Conservation (phyloP, 75 land plant genomes). For the Sequoia sempervirens region DNA sequence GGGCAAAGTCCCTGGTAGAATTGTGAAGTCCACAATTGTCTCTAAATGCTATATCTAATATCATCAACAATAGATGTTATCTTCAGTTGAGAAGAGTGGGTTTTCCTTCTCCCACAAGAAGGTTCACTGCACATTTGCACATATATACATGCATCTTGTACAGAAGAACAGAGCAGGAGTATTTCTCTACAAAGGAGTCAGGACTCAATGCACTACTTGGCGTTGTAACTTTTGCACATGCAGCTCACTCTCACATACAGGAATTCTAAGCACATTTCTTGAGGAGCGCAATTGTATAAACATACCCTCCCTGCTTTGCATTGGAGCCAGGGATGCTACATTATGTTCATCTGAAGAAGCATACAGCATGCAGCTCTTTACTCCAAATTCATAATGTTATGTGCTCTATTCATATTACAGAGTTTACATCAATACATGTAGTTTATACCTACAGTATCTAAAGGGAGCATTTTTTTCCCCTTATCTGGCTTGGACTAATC, state of each 20-base stretch:
- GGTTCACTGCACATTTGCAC: background rate
- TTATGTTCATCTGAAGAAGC: background rate
- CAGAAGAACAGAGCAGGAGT: background rate
- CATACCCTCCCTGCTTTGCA: background rate
- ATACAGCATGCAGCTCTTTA: too few species aligned
- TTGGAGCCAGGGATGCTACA: background rate
- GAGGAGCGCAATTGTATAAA: background rate
- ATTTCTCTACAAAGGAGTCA: background rate
- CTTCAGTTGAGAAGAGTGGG: background rate
- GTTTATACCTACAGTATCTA: background rate
- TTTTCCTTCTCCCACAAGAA: background rate
- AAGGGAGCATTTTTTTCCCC: too few species aligned
- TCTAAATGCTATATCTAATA: background rate
- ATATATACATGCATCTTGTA: background rate
- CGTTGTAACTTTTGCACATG: background rate
- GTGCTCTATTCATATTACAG: background rate
- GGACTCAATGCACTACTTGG: background rate
- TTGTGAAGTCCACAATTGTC: background rate
- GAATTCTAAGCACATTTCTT: background rate
- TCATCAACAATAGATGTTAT: background rate
- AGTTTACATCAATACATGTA: background rate
- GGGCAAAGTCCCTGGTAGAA: background rate
- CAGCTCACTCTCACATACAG: background rate
- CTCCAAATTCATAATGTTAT: background rate
- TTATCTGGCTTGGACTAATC: too few species aligned